These are phyloP conservation scores for Beta corolliflora DNA, from an alignment of 179 eudicot genomes.

Conservation along the genomic window DNA sequence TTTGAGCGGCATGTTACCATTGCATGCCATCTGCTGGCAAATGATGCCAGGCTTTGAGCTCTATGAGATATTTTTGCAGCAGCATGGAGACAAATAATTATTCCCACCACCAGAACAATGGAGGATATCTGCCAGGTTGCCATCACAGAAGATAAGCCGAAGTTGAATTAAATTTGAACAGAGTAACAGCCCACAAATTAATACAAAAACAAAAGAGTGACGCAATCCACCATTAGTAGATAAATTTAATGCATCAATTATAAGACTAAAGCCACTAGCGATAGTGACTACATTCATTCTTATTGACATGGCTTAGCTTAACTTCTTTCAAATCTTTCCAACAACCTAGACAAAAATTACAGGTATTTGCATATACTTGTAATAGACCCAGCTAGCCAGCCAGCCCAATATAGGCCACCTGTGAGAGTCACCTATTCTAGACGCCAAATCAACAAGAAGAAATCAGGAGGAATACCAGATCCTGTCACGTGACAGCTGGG, in stretches of 20 bases:
- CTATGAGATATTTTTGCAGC: conserved; percentile 75
- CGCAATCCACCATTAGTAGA: not conserved
- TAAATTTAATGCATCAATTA: not conserved
- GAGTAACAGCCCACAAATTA: not conserved
- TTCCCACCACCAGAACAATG: conserved; percentile 65
- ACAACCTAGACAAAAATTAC: not conserved
- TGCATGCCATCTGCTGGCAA: conserved; percentile 80
- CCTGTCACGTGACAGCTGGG: too few species aligned
- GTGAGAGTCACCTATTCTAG: too few species aligned
- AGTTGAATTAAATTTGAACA: not conserved
- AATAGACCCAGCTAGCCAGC: too few species aligned
- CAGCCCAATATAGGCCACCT: too few species aligned
- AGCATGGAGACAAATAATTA: conserved; percentile 59
- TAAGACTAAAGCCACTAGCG: not conserved
- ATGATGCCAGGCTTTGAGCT: conserved; percentile 73
- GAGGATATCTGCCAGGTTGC: conserved; percentile 58
- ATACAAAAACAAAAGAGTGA: not conserved
- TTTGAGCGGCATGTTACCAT: conserved; percentile 47
- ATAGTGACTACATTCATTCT: not conserved
- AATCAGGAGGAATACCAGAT: too few species aligned
- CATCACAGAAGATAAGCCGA: conserved; percentile 19
- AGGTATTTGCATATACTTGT: not conserved
- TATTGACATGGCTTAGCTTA: not conserved
- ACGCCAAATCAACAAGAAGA: too few species aligned
- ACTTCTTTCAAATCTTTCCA: not conserved